These are phyloP conservation scores for Malus hybrid DNA, from an alignment of 331 rosid species.

Conservation along the genomic window DNA sequence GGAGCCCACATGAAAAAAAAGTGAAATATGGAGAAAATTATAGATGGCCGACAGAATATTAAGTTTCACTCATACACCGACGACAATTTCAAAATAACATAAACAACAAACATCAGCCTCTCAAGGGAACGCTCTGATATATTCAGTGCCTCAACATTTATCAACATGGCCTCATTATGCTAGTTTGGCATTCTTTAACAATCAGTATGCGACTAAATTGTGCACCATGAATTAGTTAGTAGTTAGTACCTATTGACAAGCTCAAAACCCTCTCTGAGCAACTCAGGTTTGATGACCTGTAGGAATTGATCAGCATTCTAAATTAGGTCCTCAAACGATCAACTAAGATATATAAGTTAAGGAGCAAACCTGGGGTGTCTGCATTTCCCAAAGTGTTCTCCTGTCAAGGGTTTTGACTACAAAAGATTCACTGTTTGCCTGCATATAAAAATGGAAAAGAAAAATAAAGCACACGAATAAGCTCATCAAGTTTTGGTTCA, in stretches of 20 bases:
- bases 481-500: not conserved
- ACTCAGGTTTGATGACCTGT: conserved; percentile 76
- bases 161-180: not conserved
- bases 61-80: not conserved
- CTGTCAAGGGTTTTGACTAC: conserved; percentile 81
- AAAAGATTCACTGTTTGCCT: conserved; percentile 69
- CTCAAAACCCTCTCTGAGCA: conserved; percentile 87
- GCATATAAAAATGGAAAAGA: not conserved
- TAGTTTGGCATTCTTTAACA: not conserved
- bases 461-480: not conserved
- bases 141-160: not conserved
- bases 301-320: conserved; percentile 1
- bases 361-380: conserved; percentile 84
- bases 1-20: not conserved
- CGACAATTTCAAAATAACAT: not conserved
- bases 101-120: not conserved
- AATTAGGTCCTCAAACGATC: not conserved
- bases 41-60: not conserved
- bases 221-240: not conserved
- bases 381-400: conserved; percentile 96
- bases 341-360: conserved; percentile 2
- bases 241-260: conserved; percentile 67
- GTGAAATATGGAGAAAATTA: not conserved
- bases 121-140: not conserved
- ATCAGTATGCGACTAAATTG: not conserved